Evolutionary conservation across 106 monocot species (phyloP).

Genomic region (Vanilla planifolia): DNA sequence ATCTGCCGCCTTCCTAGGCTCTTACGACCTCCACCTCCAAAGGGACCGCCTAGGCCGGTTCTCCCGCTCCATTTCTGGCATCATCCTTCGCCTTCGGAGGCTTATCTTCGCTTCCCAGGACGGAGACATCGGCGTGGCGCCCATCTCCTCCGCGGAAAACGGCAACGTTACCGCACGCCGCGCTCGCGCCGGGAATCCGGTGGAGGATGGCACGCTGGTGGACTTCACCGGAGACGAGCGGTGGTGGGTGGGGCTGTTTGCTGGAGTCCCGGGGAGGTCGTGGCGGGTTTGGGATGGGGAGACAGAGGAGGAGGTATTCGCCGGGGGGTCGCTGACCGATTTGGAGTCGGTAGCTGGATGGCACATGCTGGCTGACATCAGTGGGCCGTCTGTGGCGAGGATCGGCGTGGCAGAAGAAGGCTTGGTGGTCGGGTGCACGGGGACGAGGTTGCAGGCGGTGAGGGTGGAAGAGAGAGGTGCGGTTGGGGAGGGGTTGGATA

Average conservation of each 20-base stretch:
- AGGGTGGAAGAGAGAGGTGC: neutral
- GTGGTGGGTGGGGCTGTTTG: slow-evolving; percentile 56
- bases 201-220: slow-evolving; percentile 45
- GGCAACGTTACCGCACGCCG: slow-evolving; percentile 14
- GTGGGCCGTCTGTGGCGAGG: slow-evolving; percentile 19
- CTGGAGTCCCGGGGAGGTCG: slow-evolving; percentile 53
- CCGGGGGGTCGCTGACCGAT: slow-evolving; percentile 45
- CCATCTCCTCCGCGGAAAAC: slow-evolving; percentile 2
- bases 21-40: slow-evolving; percentile 17
- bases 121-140: slow-evolving; percentile 12
- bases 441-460: slow-evolving; percentile 16
- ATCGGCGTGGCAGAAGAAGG: slow-evolving; percentile 19
- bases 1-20: slow-evolving; percentile 9
- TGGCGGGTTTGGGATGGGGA: slow-evolving; percentile 43
- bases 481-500: neutral
- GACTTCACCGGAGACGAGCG: slow-evolving; percentile 29
- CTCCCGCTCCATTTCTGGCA: slow-evolving; percentile 43
- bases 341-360: slow-evolving; percentile 34
- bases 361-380: slow-evolving; percentile 42
- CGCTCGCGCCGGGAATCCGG: slow-evolving; percentile 22
- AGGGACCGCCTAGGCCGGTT: slow-evolving; percentile 42
- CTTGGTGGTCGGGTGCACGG: slow-evolving; percentile 25
- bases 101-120: slow-evolving; percentile 44
- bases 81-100: slow-evolving; percentile 12
- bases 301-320: slow-evolving; percentile 23